A percentile compares a stretch with the other conserved stretches of the same genome.
Conservation (phyloP, 2,329 filamentous ascomycete species). For the Penicillium janthinellum region DNA sequence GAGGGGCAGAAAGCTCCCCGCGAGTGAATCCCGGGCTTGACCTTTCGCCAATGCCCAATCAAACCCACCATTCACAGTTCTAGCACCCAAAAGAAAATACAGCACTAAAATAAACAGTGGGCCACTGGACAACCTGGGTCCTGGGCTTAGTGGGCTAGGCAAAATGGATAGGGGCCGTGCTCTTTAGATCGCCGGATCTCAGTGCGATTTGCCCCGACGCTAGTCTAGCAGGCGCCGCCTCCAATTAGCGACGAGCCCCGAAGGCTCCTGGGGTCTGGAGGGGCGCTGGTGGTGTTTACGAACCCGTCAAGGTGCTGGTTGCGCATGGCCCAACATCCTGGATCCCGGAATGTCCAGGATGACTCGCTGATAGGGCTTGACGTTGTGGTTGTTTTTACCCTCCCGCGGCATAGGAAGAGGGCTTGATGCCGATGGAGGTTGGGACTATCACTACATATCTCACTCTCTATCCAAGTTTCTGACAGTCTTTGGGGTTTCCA, state of each 20-base stretch:
- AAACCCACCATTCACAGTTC: not conserved
- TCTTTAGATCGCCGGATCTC: constrained; percentile 27
- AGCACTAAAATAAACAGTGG: not conserved
- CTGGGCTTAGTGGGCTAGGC: not conserved
- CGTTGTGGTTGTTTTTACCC: not conserved
- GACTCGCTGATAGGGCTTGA: constrained; percentile 23
- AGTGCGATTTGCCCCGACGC: constrained; percentile 24
- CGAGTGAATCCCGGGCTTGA: not conserved
- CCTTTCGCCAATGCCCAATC: not conserved
- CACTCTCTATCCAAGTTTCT: not conserved
- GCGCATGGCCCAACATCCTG: constrained; percentile 28
- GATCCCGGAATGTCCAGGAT: constrained; percentile 22
- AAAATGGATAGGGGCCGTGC: constrained; percentile 1
- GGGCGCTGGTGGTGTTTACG: constrained; percentile 2
- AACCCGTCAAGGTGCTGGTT: constrained; percentile 26
- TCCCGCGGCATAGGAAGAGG: not conserved
- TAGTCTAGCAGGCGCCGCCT: constrained; percentile 18
- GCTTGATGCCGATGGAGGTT: not conserved
- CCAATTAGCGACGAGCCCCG: constrained; percentile 19
- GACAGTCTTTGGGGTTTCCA: not conserved
- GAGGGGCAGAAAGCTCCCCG: not conserved
- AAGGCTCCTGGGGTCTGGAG: not conserved
- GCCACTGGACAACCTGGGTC: not conserved
- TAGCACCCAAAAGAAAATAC: not conserved
- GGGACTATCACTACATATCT: not conserved